These are phyloP conservation scores for Abelmoschus esculentus DNA, from an alignment of 345 rosid species.

Conservation along the genomic window DNA sequence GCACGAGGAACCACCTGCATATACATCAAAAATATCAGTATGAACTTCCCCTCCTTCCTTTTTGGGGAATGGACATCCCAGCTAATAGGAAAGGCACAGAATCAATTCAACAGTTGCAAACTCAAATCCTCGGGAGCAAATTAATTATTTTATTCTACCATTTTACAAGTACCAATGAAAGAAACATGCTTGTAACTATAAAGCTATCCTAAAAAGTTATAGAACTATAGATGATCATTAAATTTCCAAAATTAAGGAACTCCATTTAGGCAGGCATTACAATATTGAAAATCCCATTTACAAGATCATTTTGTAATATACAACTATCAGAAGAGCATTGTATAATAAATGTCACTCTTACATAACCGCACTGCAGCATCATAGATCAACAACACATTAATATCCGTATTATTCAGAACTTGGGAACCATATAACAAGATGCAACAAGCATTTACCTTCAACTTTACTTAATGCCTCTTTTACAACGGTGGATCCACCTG, in stretches of 20 bases:
- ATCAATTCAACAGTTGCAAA: slow-evolving; percentile 2
- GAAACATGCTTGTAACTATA: background rate
- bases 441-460: slow-evolving; percentile 35
- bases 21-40: slow-evolving; percentile 4
- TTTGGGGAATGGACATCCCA: background rate
- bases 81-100: background rate
- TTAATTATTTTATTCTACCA: background rate
- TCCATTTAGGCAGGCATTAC: background rate
- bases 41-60: background rate
- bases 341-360: background rate
- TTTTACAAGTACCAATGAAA: background rate
- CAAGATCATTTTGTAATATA: background rate
- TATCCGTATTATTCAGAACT: background rate
- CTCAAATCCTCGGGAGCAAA: background rate
- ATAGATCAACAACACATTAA: background rate
- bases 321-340: background rate
- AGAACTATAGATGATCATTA: background rate
- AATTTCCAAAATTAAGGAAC: background rate
- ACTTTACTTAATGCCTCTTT: slow-evolving; percentile 35
- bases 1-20: slow-evolving; percentile 51
- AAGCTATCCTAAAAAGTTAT: background rate
- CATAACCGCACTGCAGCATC: background rate
- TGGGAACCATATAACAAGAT: background rate
- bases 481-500: slow-evolving; percentile 33
- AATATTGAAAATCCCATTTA: background rate